phyloP scores from a whole-genome alignment of 2,329 filamentous ascomycete genomes.

The Penicillium sp. region DNA sequence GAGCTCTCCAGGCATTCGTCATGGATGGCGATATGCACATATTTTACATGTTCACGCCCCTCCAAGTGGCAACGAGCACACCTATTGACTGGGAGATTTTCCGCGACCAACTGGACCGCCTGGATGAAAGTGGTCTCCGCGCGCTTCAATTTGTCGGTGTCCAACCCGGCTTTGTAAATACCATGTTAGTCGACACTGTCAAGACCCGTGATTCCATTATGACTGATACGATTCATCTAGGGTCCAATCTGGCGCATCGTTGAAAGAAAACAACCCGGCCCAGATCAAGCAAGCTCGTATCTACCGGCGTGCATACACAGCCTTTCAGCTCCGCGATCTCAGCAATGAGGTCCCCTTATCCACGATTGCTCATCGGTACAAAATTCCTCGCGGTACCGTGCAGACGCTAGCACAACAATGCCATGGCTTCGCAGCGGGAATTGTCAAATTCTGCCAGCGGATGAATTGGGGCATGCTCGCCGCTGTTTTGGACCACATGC shows the following conservation, averaged over 20 bases:
- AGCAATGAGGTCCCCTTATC: slow-evolving; percentile 71
- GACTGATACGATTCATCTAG: slow-evolving; percentile 37
- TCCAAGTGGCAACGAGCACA: slow-evolving; percentile 47
- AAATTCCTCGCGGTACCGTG: slow-evolving; percentile 62
- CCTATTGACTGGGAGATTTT: slow-evolving; percentile 67
- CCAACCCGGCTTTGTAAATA: slow-evolving; percentile 60
- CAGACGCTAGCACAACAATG: slow-evolving; percentile 69
- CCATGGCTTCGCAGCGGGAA: slow-evolving; percentile 70
- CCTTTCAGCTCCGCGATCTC: slow-evolving; percentile 69
- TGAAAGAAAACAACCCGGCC: slow-evolving; percentile 57
- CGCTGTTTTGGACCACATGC: slow-evolving; percentile 68
- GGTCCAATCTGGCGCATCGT: slow-evolving; percentile 56
- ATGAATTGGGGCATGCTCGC: slow-evolving; percentile 72
- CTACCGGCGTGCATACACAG: slow-evolving; percentile 67
- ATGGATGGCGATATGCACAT: slow-evolving; percentile 78
- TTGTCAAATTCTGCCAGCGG: slow-evolving; percentile 71
- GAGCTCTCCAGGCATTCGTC: slow-evolving; percentile 65
- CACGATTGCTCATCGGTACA: slow-evolving; percentile 63
- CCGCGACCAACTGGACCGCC: slow-evolving; percentile 61
- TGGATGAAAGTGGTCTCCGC: slow-evolving; percentile 66
- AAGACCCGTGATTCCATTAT: background rate
- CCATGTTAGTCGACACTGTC: slow-evolving; percentile 49
- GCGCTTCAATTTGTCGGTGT: slow-evolving; percentile 64
- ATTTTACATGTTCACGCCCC: slow-evolving; percentile 69
- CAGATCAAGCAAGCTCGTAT: slow-evolving; percentile 58